Percentiles rank a stretch among this genome's conserved stretches.
phyloP scores from a whole-genome alignment of 1,139 yeast genomes.

The Nadsonia commutata region DNA sequence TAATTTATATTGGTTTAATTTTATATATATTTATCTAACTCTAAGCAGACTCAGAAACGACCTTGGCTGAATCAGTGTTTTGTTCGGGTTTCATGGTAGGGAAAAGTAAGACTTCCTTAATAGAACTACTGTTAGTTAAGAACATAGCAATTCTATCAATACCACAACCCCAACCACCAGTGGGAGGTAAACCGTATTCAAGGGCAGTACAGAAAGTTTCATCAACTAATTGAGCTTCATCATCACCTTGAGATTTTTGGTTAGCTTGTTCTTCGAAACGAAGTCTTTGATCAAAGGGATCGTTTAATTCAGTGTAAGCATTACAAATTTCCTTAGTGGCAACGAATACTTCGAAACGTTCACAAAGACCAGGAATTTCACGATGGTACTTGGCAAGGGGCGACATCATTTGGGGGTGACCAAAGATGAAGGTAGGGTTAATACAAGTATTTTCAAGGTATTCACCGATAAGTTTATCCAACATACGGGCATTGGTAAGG shows the following conservation, averaged over 20 bases:
- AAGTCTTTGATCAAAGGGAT: constrained; percentile 94
- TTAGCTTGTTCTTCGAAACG: constrained; percentile 98
- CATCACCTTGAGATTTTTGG: constrained; percentile 98
- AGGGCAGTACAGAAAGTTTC: constrained; percentile 95
- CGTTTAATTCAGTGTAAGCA: constrained; percentile 97
- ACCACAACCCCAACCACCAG: constrained; percentile 99
- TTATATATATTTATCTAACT: background rate
- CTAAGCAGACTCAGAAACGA: background rate
- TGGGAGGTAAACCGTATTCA: constrained; percentile 97
- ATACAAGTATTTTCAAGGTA: constrained; percentile 74
- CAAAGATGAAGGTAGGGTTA: constrained; percentile 95
- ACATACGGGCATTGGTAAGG: constrained; percentile 94
- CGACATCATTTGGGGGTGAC: constrained; percentile 99
- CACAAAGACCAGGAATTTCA: constrained; percentile 85
- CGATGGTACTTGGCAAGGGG: constrained; percentile 97
- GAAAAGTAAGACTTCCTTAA: constrained; percentile 94
- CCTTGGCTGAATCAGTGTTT: background rate
- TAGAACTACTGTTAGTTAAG: constrained; percentile 89
- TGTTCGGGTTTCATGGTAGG: constrained; percentile 93
- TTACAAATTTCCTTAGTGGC: constrained; percentile 97
- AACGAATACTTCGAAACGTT: constrained; percentile 95
- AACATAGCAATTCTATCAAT: constrained; percentile 97
- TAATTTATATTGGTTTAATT: background rate
- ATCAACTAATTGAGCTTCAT: constrained; percentile 93
- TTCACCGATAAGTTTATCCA: constrained; percentile 95